Evolutionary conservation across 2,329 filamentous ascomycete genomes (phyloP).

Genomic region (Pseudogymnoascus sp.): DNA sequence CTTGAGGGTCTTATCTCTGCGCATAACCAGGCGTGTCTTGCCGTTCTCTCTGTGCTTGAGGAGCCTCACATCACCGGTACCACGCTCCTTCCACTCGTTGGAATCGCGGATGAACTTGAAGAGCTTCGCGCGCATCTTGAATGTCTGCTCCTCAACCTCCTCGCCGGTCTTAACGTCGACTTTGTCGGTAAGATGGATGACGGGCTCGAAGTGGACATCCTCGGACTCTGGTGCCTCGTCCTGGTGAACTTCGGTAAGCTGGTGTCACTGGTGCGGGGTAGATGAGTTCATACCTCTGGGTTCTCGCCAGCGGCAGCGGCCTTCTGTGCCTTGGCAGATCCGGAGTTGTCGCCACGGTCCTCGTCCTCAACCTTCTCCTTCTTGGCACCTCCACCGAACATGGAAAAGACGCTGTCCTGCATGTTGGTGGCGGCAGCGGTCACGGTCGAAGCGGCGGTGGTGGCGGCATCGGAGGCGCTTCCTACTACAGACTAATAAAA

Average conservation of each 20-base stretch:
- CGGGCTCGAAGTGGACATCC: conserved; percentile 94
- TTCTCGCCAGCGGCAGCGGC: conserved; percentile 36
- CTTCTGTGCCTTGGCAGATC: conserved; percentile 74
- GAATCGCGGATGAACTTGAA: conserved; percentile 93
- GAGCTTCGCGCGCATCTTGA: conserved; percentile 99
- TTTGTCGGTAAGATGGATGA: conserved; percentile 92
- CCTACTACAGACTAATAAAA: conserved; percentile 16
- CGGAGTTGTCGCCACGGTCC: conserved; percentile 77
- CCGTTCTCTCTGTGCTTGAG: conserved; percentile 98
- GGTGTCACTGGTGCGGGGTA: conserved; percentile 17
- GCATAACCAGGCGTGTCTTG: conserved; percentile 97
- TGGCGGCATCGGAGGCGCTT: conserved; percentile 25
- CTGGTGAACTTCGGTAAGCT: conserved; percentile 24
- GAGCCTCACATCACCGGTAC: conserved; percentile 89
- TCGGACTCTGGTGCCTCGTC: conserved; percentile 78
- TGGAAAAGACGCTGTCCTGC: conserved; percentile 74
- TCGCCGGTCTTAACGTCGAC: conserved; percentile 97
- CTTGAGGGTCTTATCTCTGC: conserved; percentile 98
- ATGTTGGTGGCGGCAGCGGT: conserved; percentile 35
- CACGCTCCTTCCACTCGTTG: conserved; percentile 98
- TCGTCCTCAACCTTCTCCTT: conserved; percentile 88
- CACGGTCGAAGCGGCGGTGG: conserved; percentile 33
- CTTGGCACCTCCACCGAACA: conserved; percentile 97
- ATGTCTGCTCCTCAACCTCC: conserved; percentile 91
- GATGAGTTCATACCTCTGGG: conserved; percentile 25